These are phyloP conservation scores for Stagonosporopsis vannaccii DNA, from an alignment of 2,329 filamentous ascomycete species.

Conservation along the genomic window DNA sequence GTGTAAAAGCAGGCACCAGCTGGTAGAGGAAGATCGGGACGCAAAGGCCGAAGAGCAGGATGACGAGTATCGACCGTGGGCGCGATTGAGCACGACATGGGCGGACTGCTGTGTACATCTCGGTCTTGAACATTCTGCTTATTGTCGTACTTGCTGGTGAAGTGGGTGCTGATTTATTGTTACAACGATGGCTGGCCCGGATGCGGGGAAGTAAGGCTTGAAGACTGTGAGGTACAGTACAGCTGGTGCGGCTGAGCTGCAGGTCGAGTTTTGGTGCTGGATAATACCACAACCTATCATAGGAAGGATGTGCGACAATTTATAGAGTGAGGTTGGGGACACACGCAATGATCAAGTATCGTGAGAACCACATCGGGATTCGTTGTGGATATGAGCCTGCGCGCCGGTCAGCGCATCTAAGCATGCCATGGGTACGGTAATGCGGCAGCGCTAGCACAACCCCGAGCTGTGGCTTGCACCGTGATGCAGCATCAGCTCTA, in stretches of 20 bases:
- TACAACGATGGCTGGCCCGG: neutral
- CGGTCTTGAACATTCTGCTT: slow-evolving; percentile 2
- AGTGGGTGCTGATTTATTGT: neutral
- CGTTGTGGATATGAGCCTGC: slow-evolving; percentile 12
- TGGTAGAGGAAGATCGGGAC: slow-evolving; percentile 30
- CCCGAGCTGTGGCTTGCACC: slow-evolving; percentile 17
- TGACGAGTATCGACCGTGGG: slow-evolving; percentile 13
- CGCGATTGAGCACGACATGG: neutral
- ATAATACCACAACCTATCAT: neutral
- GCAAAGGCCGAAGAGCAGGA: slow-evolving; percentile 26
- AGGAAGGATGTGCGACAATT: neutral
- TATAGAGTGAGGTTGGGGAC: neutral
- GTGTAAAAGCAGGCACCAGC: slow-evolving; percentile 24
- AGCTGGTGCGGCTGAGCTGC: slow-evolving; percentile 19
- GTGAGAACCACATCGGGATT: slow-evolving; percentile 5
- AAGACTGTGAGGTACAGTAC: slow-evolving; percentile 3
- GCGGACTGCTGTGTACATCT: neutral
- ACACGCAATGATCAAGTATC: slow-evolving; percentile 2
- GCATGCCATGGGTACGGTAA: slow-evolving; percentile 25
- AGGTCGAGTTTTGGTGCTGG: neutral
- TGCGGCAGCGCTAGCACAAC: slow-evolving; percentile 22
- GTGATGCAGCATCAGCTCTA: slow-evolving; percentile 13
- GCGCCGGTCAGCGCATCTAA: slow-evolving; percentile 7
- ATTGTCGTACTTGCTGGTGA: neutral
- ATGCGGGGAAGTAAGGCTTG: slow-evolving; percentile 1